These are phyloP conservation scores for Hypoxylon sp. DNA, from an alignment of 2,329 filamentous ascomycete genomes.

Conservation along the genomic window DNA sequence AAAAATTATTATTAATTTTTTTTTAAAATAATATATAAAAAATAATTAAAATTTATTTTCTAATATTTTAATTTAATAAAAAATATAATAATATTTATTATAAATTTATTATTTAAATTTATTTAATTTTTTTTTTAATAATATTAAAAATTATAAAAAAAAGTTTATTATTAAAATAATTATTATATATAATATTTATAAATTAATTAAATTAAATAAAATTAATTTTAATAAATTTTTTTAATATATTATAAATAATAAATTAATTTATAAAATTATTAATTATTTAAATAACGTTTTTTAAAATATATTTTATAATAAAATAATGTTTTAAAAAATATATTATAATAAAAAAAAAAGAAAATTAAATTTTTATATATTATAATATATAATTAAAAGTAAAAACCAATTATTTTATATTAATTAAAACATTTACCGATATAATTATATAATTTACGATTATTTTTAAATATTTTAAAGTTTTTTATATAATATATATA, in stretches of 20 bases:
- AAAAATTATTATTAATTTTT: background rate
- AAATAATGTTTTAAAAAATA: background rate
- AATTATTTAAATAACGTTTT: background rate
- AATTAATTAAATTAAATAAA: background rate
- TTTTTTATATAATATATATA: background rate
- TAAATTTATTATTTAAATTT: background rate
- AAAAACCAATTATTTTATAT: background rate
- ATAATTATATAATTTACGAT: background rate
- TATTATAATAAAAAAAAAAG: slow-evolving; percentile 1
- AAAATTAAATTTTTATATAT: background rate
- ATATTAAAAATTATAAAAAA: background rate
- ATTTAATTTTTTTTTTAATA: background rate
- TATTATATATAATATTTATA: background rate
- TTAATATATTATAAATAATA: background rate
- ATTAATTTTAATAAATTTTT: background rate
- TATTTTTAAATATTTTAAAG: background rate
- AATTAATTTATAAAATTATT: background rate
- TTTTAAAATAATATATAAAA: too few relatives aligned
- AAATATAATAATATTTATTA: background rate
- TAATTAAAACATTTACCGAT: background rate
- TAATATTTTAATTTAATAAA: background rate
- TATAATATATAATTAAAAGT: background rate
- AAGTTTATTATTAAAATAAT: background rate
- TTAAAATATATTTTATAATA: too few relatives aligned
- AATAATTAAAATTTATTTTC: background rate